phyloP scores from a whole-genome alignment of 2,329 filamentous ascomycete genomes.

The Xylaria sp. region DNA sequence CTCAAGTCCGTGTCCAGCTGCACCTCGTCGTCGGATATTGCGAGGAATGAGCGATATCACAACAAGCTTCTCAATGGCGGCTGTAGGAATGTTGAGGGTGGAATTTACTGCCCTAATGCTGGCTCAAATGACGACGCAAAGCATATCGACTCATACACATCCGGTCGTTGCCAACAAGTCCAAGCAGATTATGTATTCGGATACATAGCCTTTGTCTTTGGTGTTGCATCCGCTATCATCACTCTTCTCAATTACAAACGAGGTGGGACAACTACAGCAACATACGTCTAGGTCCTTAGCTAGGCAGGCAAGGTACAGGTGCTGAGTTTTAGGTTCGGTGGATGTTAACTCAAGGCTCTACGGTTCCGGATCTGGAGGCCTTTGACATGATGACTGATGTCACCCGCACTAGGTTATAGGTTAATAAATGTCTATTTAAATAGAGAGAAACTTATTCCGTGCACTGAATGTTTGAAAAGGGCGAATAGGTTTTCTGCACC shows the following conservation, averaged over 20 bases:
- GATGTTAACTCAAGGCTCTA: not conserved
- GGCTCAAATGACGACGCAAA: slow-evolving; percentile 5
- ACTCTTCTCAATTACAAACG: slow-evolving; percentile 39
- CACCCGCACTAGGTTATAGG: not conserved
- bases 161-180: slow-evolving; percentile 44
- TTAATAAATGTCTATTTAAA: slow-evolving; percentile 8
- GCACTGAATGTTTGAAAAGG: not conserved
- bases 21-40: slow-evolving; percentile 31
- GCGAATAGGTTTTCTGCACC: not conserved
- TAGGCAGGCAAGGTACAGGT: not conserved
- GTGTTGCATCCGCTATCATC: slow-evolving; percentile 39
- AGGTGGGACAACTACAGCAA: slow-evolving; percentile 32
- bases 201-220: slow-evolving; percentile 45
- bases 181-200: slow-evolving; percentile 49
- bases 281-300: slow-evolving; percentile 42
- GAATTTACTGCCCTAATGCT: slow-evolving; percentile 37
- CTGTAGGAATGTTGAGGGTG: slow-evolving; percentile 33
- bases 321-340: not conserved
- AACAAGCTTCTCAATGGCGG: slow-evolving; percentile 50
- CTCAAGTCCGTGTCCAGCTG: slow-evolving; percentile 47
- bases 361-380: not conserved
- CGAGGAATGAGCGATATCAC: slow-evolving; percentile 9
- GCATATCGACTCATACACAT: slow-evolving; percentile 22
- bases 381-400: not conserved
- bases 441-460: not conserved